Evolutionary conservation across 1,139 yeast species (phyloP), one percentile per base, ranked within the genome.

Genomic region (Geotrichum restrictum): DNA sequence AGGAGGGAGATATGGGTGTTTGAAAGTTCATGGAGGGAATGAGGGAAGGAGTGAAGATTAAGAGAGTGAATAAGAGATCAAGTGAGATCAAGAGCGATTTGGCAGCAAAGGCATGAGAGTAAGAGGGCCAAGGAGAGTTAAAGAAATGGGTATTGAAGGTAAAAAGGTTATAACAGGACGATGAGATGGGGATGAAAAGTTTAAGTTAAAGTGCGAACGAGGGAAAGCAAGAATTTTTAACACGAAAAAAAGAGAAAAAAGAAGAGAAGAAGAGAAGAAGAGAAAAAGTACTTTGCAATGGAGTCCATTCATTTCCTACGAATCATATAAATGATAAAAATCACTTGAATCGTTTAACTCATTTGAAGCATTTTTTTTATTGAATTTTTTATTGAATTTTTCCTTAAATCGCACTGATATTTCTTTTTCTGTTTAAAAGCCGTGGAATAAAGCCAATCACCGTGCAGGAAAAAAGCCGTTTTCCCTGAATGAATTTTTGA

Each of bases 1-100:
- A 22, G 42, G n/a, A 21, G 21, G 53, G 49, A 24, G 53, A 48
- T 5, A 43, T 22, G 1, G 49, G 46, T 37, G 36, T 29, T 8
- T 48, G 49, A 43, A 39, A 40, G 16, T 36, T 24, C 40, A 33
- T 39, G 38, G 16, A 22, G 24, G 6, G 49, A 18, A 21, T 44
- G 36, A 14, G 36, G 16, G 31, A 22, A 14, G 46, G 11, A 19
- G 40, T 43, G 5, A 19, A 32, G 39, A 11, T n/a, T 13, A 33
- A 34, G 33, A 19, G 39, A 14, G 24, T 10, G 39, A 33, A 29
- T 5, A n/a, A 19, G 11, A 37, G 21, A n/a, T 29, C 45, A 13
- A 43, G 13, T n/a, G n/a, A 43, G 27, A 5, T 24, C 7, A 24
- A 24, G 31, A 31, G 3, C 2, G 36, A 18, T 22, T n/a, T 5